Evolutionary conservation across 345 rosid species (phyloP).

Genomic region (Brassica nigra): DNA sequence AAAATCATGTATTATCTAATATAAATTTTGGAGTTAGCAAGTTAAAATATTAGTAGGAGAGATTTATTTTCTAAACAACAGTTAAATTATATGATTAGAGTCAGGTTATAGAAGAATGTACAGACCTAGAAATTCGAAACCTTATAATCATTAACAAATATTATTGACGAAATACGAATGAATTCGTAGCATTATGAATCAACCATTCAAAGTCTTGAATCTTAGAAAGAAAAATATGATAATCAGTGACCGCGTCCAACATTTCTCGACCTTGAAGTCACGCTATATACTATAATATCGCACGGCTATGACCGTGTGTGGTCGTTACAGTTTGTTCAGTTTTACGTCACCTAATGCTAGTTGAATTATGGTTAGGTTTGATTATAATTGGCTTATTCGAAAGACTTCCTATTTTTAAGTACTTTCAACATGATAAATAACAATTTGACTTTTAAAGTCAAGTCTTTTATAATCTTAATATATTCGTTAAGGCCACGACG

Average conservation of each 20-base stretch:
- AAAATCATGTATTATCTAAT: neutral
- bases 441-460: conserved; percentile 33
- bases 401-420: conserved; percentile 26
- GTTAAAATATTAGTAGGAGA: neutral
- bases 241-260: conserved; percentile 19
- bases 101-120: neutral
- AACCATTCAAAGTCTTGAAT: conserved; percentile 14
- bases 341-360: conserved; percentile 8
- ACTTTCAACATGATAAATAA: conserved; percentile 4
- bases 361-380: conserved; percentile 24
- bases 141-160: neutral
- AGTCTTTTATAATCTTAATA: conserved; percentile 18
- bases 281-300: neutral
- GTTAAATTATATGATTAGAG: neutral
- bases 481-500: conserved; percentile 19
- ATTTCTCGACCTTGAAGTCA: conserved; percentile 13
- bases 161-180: neutral
- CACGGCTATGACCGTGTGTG: conserved; percentile 1
- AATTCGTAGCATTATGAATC: neutral
- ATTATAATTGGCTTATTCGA: conserved; percentile 16
- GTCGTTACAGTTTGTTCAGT: conserved; percentile 25
- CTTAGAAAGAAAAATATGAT: neutral
- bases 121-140: neutral
- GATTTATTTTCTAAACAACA: neutral
- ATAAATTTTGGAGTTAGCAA: neutral